Percentiles rank a stretch among this genome's conserved stretches.
Conservation (phyloP, 192 early-diverging fungal species). For the Umbelopsis vinacea region DNA sequence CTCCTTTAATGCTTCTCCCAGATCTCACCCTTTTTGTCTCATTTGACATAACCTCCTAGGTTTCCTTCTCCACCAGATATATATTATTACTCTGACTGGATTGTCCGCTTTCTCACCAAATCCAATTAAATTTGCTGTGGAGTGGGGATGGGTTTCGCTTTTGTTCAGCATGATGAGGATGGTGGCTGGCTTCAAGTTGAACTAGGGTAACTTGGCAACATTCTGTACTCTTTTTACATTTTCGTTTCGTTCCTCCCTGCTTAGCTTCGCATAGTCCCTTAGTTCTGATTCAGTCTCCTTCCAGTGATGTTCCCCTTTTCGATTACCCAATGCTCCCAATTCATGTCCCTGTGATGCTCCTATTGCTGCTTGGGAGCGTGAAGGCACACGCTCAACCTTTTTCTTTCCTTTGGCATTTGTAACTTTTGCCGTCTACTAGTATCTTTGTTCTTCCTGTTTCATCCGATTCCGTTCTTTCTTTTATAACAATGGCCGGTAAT, state of each 20-base stretch:
- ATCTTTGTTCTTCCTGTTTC: slow-evolving; percentile 15
- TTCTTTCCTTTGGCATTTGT: slow-evolving; percentile 8
- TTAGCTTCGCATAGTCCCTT: slow-evolving; percentile 20
- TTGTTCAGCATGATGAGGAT: too few species aligned
- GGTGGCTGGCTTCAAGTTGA: too few species aligned
- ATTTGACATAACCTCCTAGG: too few species aligned
- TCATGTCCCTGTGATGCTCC: slow-evolving; percentile 19
- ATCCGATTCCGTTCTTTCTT: slow-evolving; percentile 4
- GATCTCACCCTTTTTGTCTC: too few species aligned
- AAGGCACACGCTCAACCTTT: neutral
- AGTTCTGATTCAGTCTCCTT: slow-evolving; percentile 1
- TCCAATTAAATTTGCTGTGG: too few species aligned
- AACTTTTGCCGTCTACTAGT: neutral
- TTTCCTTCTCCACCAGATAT: too few species aligned
- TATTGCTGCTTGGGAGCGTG: slow-evolving; percentile 15
- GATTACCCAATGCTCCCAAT: slow-evolving; percentile 2
- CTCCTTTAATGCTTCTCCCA: too few species aligned
- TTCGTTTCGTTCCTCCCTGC: slow-evolving; percentile 5
- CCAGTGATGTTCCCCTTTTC: neutral
- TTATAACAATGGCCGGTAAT: slow-evolving; percentile 15
- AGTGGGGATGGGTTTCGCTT: too few species aligned
- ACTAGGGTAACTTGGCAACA: too few species aligned
- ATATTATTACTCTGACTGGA: too few species aligned
- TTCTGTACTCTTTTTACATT: too few species aligned
- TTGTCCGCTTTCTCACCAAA: too few species aligned